Evolutionary conservation across 306 rosid species (phyloP).

Genomic region (Inga oerstediana): DNA sequence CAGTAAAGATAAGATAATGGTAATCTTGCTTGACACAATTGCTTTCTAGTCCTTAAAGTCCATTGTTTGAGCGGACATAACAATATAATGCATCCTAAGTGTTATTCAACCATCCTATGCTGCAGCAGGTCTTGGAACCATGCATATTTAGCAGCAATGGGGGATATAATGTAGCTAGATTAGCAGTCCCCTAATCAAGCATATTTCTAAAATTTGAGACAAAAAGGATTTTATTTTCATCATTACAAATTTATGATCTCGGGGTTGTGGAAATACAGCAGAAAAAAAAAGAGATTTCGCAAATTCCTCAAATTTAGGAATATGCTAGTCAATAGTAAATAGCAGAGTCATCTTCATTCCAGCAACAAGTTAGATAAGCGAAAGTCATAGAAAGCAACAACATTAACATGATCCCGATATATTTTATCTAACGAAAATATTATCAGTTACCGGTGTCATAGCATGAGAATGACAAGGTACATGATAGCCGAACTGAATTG

Average conservation of each 20-base stretch:
- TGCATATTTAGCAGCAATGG: not conserved
- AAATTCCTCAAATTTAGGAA: not conserved
- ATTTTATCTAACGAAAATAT: not conserved
- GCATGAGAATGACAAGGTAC: not conserved
- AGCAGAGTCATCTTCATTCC: constrained; percentile 1
- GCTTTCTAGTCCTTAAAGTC: constrained; percentile 26
- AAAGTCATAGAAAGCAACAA: constrained; percentile 19
- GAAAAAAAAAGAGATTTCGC: not conserved
- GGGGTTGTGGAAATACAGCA: not conserved
- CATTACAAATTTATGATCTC: not conserved
- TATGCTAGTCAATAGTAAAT: not conserved
- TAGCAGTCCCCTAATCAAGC: not conserved
- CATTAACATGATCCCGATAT: not conserved
- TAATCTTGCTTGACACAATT: constrained; percentile 1
- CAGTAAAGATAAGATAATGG: not conserved
- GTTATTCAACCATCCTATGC: not conserved
- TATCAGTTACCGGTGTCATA: not conserved
- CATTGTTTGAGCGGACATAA: constrained; percentile 4
- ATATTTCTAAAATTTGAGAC: constrained; percentile 7
- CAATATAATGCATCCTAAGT: constrained; percentile 9
- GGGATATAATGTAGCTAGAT: not conserved
- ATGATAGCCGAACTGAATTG: not conserved
- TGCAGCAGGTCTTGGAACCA: not conserved
- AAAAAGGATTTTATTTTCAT: not conserved
- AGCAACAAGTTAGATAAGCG: constrained; percentile 6